Evolutionary conservation across 257 asterid species (phyloP), one percentile per base, ranked within the genome.

Genomic region (Salvia hispanica): DNA sequence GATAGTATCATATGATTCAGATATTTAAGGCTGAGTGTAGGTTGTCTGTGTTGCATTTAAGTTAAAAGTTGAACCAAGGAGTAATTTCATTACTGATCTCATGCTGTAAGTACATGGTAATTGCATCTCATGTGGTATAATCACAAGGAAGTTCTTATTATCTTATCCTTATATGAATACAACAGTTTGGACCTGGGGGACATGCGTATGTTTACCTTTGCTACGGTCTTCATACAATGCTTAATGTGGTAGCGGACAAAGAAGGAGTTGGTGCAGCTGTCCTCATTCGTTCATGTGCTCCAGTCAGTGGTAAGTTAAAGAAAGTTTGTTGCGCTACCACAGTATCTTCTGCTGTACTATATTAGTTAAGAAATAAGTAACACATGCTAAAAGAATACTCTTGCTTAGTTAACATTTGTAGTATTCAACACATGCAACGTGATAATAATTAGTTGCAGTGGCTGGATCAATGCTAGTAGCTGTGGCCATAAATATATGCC

Each of bases 101-200:
- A 18, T 50, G 25, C 44, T 37, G 10, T 39, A 39, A 39, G 44
- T 9, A 39, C 44, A 7, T 39, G 44, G 44, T 39, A 39, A 39
- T n/a, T 61, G 14, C 57, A 21, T 9, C 7, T 45, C 57, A 12
- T 40, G 39, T 50, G 11, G 28, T 34, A 31, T 39, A 36, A 9
- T 58, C 44, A 11, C 28, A 62, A 33, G 43, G 33, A 6, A 69
- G 9, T 46, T 46, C 60, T 43, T 31, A 58, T 5, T 11, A 31
- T 6, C 48, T 36, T 21, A 51, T 51, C 4, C 7, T 12, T 72
- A 62, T 11, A 33, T 66, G 60, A 1, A 7, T 40, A 12, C 8
- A 11, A 72, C 77, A 93, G 98, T 93, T 93, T 80, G 97, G 96
- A 55, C 81, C 94, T 5, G 98, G 97, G 16, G 98, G 98, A 43